These are phyloP conservation scores for Pythium scleroteichum DNA, from an alignment of 352 stramenopile species.

Conservation along the genomic window DNA sequence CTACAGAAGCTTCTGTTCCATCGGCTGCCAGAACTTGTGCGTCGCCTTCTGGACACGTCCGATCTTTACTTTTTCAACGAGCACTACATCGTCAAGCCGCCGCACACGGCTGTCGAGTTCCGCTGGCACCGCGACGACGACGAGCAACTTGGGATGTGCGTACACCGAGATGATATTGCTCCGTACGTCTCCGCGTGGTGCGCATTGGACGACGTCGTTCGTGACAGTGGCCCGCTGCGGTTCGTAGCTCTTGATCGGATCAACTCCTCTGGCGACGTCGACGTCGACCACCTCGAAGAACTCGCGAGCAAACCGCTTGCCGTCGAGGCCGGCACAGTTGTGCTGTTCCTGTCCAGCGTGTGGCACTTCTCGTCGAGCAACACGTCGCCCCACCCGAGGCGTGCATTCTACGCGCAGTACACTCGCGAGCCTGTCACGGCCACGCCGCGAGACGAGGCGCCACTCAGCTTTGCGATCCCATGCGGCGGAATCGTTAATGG, in stretches of 20 bases:
- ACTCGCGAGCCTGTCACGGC: slow-evolving; percentile 50
- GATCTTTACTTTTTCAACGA: slow-evolving; percentile 76
- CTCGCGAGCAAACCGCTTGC: slow-evolving; percentile 35
- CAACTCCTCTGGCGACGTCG: background rate
- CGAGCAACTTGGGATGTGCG: slow-evolving; percentile 73
- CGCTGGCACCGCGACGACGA: slow-evolving; percentile 78
- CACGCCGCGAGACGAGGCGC: slow-evolving; percentile 32
- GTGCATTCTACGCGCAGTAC: slow-evolving; percentile 80
- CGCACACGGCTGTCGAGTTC: slow-evolving; percentile 56
- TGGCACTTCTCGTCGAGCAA: slow-evolving; percentile 76
- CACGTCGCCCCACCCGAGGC: slow-evolving; percentile 36
- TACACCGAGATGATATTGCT: slow-evolving; percentile 46
- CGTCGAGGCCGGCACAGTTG: slow-evolving; percentile 38
- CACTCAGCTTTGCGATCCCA: slow-evolving; percentile 70
- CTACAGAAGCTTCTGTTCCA: slow-evolving; percentile 43
- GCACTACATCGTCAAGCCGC: slow-evolving; percentile 77
- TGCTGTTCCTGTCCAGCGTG: slow-evolving; percentile 75
- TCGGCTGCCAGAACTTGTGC: slow-evolving; percentile 35
- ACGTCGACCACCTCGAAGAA: slow-evolving; percentile 4
- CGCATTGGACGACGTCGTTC: slow-evolving; percentile 57
- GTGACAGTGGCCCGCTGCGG: slow-evolving; percentile 51
- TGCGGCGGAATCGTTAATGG: slow-evolving; percentile 20
- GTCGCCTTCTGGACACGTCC: background rate
- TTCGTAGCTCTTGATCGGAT: slow-evolving; percentile 42
- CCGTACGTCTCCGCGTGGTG: slow-evolving; percentile 73